Evolutionary conservation across 176 grass and related monocot species (phyloP), one percentile per base, ranked within the genome.

Genomic region (Phoenix roebelenii): DNA sequence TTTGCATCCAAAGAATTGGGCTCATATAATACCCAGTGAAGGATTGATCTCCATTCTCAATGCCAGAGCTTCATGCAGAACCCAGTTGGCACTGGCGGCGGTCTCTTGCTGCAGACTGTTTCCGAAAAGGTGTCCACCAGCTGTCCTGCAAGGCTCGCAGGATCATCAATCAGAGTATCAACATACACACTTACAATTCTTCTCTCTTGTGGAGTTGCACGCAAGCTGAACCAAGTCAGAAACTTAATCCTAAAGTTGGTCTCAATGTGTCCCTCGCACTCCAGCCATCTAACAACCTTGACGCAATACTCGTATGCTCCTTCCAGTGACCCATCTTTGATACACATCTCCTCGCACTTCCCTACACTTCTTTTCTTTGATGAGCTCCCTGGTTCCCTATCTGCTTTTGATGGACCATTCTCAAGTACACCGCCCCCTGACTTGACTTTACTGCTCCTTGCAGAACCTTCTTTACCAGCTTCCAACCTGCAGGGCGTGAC

Each of bases 291-390:
- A 59, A 95, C 76, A 69, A 82, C 83, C 77, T 82, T 89, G 59
- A 95, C 83, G 29, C 91, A 95, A n/a, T 90, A 81, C 64, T 95
- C 91, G 17, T 84, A 95, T 28, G 80, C 79, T 51, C 80, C 90
- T 73, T 95, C 86, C 0, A 74, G 61, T 3, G 61, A 76, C 23
- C 57, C 72, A 68, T 90, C 90, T 58, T 83, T 91, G 67, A 75
- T 67, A 49, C 70, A 54, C 28, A 82, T 50, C 22, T 76, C 82
- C 32, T 82, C 82, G 12, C 64, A 63, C 70, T 85, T 82, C 55
- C 82, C 91, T 9, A 72, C 72, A 28, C 58, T 63, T 67, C 93
- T 79, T 78, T 92, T 92, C 53, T 82, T 92, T 24, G 87, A 92
- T 4, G 84, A 97, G 76, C 89, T 91, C 50, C 84, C 87, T n/a